Conservation (phyloP, 2,329 filamentous ascomycete species). For the Pseudodiploospora longispora region DNA sequence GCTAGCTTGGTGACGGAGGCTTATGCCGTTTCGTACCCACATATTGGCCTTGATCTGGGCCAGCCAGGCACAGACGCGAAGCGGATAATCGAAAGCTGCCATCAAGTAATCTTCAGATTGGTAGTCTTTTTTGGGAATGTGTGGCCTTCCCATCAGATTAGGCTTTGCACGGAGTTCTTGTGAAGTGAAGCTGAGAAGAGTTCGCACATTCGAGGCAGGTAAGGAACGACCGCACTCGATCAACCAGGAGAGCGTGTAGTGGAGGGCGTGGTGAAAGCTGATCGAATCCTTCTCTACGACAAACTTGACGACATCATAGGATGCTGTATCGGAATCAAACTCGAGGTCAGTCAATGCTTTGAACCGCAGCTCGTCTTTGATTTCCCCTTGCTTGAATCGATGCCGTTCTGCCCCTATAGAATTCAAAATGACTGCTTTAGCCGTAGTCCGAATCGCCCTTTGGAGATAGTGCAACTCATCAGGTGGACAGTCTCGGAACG, state of each 20-base stretch:
- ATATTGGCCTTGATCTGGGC: slow-evolving; percentile 97
- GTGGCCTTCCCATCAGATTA: slow-evolving; percentile 51
- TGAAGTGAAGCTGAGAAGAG: slow-evolving; percentile 63
- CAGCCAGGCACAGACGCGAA: slow-evolving; percentile 91
- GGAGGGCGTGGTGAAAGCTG: slow-evolving; percentile 94
- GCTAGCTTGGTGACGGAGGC: slow-evolving; percentile 86
- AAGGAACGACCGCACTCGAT: slow-evolving; percentile 81
- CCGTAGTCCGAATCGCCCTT: slow-evolving; percentile 63
- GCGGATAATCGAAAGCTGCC: slow-evolving; percentile 83
- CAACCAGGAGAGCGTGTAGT: slow-evolving; percentile 94
- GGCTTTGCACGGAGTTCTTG: slow-evolving; percentile 61
- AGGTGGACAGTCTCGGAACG: slow-evolving; percentile 65
- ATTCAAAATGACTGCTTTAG: slow-evolving; percentile 79
- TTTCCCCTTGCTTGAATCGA: slow-evolving; percentile 78
- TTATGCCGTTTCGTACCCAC: slow-evolving; percentile 98
- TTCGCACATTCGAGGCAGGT: slow-evolving; percentile 55
- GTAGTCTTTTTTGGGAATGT: slow-evolving; percentile 49
- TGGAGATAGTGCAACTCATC: slow-evolving; percentile 59
- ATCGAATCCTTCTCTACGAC: slow-evolving; percentile 83
- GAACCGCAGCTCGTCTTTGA: slow-evolving; percentile 80
- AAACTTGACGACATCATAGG: slow-evolving; percentile 72
- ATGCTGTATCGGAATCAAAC: slow-evolving; percentile 54
- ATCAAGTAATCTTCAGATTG: slow-evolving; percentile 72
- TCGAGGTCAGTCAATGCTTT: slow-evolving; percentile 71
- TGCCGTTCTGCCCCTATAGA: slow-evolving; percentile 82